A percentile compares a stretch with the other conserved stretches of the same genome.
These are phyloP conservation scores for Pulveroboletus sp. DNA, from an alignment of 768 basidiomycete genomes.

Conservation along the genomic window DNA sequence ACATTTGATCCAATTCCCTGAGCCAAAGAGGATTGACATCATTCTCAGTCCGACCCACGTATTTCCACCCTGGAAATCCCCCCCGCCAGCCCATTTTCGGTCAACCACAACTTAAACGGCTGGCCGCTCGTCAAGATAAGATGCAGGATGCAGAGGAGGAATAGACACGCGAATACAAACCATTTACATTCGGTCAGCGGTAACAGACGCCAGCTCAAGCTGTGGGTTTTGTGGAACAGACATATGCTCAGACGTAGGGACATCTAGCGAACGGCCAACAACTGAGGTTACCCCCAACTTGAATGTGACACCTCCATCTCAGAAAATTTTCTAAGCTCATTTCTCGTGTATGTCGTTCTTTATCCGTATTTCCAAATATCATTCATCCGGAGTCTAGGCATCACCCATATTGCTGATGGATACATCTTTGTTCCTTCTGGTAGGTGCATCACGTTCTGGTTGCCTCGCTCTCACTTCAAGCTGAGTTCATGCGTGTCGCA, in stretches of 20 bases:
- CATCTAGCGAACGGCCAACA: too few species aligned
- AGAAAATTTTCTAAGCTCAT: conserved; percentile 12
- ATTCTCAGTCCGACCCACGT: not conserved
- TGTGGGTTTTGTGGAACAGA: too few species aligned
- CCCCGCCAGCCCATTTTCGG: not conserved
- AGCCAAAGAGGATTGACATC: conserved; percentile 18
- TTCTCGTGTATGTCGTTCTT: conserved; percentile 2
- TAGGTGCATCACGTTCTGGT: conserved; percentile 17
- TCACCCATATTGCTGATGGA: conserved; percentile 17
- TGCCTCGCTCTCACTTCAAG: conserved; percentile 20
- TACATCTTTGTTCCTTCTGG: conserved; percentile 16
- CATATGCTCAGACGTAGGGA: too few species aligned
- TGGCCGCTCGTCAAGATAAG: too few species aligned
- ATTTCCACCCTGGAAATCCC: not conserved
- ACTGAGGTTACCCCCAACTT: not conserved
- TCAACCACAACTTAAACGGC: too few species aligned
- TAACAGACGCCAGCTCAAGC: too few species aligned
- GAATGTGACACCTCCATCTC: not conserved
- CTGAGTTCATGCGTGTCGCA: conserved; percentile 21
- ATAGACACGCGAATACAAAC: too few species aligned
- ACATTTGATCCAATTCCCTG: conserved; percentile 19
- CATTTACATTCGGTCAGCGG: too few species aligned
- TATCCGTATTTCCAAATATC: too few species aligned
- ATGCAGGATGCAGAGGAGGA: too few species aligned
- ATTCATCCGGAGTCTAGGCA: not conserved